phyloP scores from a whole-genome alignment of 2,329 filamentous ascomycete genomes.

The Penicillium nordicum region DNA sequence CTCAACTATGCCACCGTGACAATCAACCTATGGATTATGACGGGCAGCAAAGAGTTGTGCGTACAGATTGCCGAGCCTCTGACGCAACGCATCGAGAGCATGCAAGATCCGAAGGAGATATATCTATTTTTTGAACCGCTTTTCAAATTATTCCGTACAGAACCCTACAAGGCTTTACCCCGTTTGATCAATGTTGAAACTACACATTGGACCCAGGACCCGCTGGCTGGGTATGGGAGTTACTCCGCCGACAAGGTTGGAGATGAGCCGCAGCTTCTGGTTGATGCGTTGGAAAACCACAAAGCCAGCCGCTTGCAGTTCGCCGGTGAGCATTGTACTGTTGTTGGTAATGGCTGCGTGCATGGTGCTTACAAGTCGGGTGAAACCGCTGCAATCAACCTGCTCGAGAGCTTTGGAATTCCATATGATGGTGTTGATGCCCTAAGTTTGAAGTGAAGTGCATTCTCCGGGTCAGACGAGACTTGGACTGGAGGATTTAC shows the following conservation, averaged over 20 bases:
- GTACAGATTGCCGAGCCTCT: constrained; percentile 45
- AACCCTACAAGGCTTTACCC: constrained; percentile 45
- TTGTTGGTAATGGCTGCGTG: constrained; percentile 44
- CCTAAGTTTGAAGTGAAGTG: neutral
- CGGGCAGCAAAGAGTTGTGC: constrained; percentile 42
- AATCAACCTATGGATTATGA: constrained; percentile 46
- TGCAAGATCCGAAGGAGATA: constrained; percentile 37
- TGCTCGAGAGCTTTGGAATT: constrained; percentile 37
- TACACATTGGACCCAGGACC: constrained; percentile 46
- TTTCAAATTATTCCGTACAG: constrained; percentile 44
- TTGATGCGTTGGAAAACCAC: constrained; percentile 38
- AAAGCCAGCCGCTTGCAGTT: constrained; percentile 40
- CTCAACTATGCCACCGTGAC: constrained; percentile 46
- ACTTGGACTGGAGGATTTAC: constrained; percentile 24
- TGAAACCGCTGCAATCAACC: constrained; percentile 41
- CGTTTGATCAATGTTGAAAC: constrained; percentile 41
- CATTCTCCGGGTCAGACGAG: neutral
- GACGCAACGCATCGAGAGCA: constrained; percentile 46
- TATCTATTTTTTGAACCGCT: constrained; percentile 46
- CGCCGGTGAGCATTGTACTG: constrained; percentile 42
- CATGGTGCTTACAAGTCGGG: constrained; percentile 46
- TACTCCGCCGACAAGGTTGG: constrained; percentile 48
- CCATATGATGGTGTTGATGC: constrained; percentile 4
- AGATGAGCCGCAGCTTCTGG: constrained; percentile 39
- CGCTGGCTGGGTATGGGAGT: constrained; percentile 43